phyloP scores from a whole-genome alignment of 768 basidiomycete species.

The Crassisporium funariophilum region DNA sequence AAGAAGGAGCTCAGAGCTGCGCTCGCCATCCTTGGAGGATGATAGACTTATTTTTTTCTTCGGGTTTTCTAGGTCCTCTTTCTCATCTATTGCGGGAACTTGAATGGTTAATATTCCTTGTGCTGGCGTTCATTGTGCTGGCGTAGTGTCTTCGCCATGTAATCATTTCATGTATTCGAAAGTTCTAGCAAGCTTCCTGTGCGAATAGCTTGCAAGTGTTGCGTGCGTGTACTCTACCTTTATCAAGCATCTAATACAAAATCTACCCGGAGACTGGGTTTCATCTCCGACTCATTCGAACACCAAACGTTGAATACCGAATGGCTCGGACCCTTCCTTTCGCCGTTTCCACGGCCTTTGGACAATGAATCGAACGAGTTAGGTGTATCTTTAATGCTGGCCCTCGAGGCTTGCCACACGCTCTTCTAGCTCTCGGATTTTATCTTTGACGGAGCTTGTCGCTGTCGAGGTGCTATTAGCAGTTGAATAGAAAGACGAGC shows the following conservation, averaged over 20 bases:
- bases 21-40: constrained; percentile 63
- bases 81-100: not conserved
- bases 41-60: constrained; percentile 13
- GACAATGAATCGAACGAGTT: not conserved
- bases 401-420: constrained; percentile 26
- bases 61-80: not conserved
- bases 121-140: constrained; percentile 3
- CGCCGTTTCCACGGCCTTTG: not conserved
- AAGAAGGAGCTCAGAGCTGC: constrained; percentile 80
- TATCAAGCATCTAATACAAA: too few species aligned
- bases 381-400: constrained; percentile 10
- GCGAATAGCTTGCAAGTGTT: too few species aligned
- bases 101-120: too few species aligned
- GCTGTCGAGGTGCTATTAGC: constrained; percentile 3
- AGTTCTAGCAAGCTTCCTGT: too few species aligned
- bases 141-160: not conserved
- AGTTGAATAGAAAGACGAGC: too few species aligned
- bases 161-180: not conserved
- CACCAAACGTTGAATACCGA: too few species aligned
- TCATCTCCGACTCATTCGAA: too few species aligned
- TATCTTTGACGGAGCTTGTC: constrained; percentile 41
- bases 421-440: constrained; percentile 42
- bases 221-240: too few species aligned
- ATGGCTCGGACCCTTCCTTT: not conserved
- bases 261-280: too few species aligned